These are phyloP conservation scores for Solanum chiquidenum DNA, from an alignment of 257 asterid genomes.

Conservation along the genomic window DNA sequence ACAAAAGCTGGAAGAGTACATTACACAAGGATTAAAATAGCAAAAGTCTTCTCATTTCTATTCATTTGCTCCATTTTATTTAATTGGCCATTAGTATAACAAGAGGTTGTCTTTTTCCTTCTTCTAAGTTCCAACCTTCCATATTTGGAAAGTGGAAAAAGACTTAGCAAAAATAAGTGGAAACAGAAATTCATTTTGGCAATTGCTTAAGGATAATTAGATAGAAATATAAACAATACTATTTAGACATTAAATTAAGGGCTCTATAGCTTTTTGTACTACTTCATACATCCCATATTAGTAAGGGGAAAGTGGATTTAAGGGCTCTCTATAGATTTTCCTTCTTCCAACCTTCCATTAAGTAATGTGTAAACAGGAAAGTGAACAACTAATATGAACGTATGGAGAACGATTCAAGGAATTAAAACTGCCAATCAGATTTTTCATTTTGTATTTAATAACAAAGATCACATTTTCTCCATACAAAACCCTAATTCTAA, in stretches of 20 bases:
- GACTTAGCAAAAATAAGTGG: neutral
- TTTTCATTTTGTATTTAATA: neutral
- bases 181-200: neutral
- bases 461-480: neutral
- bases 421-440: neutral
- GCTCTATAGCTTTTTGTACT: neutral
- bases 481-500: neutral
- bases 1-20: neutral
- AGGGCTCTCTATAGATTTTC: neutral
- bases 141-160: neutral
- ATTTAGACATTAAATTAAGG: neutral
- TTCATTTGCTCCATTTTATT: neutral
- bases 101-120: neutral
- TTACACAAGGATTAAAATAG: neutral
- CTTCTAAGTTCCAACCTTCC: neutral
- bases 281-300: neutral
- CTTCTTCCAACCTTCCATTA: neutral
- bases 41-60: neutral
- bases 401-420: neutral
- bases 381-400: neutral
- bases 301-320: neutral
- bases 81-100: neutral
- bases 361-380: neutral
- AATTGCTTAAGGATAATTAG: neutral
- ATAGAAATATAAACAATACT: neutral